phyloP scores from a whole-genome alignment of 2,329 filamentous ascomycete genomes.

The Triangularia setosa region DNA sequence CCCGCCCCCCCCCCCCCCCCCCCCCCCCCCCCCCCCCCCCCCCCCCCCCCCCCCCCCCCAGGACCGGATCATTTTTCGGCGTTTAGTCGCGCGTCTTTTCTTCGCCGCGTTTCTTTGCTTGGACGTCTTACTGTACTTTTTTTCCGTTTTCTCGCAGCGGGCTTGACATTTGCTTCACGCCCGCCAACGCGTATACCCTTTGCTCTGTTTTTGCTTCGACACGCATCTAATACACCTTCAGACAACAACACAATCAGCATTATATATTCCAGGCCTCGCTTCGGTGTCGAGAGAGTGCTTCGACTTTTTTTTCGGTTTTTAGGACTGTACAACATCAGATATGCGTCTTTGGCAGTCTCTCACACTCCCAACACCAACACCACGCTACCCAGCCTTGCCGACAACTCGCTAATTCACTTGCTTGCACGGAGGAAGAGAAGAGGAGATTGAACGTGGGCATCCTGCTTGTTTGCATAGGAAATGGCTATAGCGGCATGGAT shows the following conservation, averaged over 20 bases:
- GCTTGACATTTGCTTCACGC: neutral
- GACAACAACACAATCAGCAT: neutral
- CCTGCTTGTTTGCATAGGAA: neutral
- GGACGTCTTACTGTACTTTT: neutral
- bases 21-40: no score
- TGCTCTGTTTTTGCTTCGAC: neutral
- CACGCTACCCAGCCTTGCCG: constrained; percentile 11
- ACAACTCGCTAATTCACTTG: neutral
- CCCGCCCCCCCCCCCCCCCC: no score
- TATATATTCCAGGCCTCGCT: neutral
- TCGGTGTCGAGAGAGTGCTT: neutral
- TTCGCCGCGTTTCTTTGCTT: neutral
- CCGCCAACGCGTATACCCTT: neutral
- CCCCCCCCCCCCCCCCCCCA: no score
- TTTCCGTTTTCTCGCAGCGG: neutral
- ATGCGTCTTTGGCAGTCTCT: neutral
- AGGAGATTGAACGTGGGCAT: neutral
- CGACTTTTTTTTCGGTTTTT: neutral
- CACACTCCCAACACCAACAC: neutral
- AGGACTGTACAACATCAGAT: neutral
- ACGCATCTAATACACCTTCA: neutral
- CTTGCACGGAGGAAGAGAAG: neutral
- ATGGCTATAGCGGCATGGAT: no score
- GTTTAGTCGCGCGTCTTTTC: neutral
- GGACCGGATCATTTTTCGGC: neutral